A percentile compares a stretch with the other conserved stretches of the same genome.
Conservation (phyloP, 2,329 filamentous ascomycete species). For the Torrubiella hemipterigena region DNA sequence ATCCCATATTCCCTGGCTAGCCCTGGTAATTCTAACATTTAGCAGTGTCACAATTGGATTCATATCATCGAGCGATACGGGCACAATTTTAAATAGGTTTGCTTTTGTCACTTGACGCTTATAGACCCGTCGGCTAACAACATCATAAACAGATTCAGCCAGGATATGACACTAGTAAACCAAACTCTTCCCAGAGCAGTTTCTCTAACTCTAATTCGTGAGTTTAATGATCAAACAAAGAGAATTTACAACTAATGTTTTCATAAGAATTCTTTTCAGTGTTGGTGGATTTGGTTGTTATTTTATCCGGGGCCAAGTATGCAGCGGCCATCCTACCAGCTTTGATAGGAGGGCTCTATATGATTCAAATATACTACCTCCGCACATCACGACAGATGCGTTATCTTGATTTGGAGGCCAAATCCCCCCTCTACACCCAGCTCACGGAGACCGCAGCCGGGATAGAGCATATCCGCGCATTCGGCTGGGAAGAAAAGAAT, state of each 20-base stretch:
- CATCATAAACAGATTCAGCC: background rate
- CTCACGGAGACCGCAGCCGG: background rate
- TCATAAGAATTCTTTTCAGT: conserved; percentile 1
- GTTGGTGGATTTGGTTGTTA: conserved; percentile 9
- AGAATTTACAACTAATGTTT: no score
- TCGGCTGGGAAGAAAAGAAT: background rate
- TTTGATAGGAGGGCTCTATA: conserved; percentile 6
- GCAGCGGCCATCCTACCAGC: conserved; percentile 15
- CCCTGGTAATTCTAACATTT: background rate
- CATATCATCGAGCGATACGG: background rate
- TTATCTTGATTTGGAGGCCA: background rate
- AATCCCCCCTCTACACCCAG: background rate
- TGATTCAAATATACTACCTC: background rate
- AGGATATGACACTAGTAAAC: background rate
- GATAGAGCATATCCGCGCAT: background rate
- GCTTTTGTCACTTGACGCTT: no score
- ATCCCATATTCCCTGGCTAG: background rate
- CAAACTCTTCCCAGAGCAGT: background rate
- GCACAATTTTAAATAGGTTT: background rate
- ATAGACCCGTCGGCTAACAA: no score
- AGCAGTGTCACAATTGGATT: background rate
- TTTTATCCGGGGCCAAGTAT: conserved; percentile 15
- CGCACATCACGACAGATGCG: background rate
- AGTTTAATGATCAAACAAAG: no score
- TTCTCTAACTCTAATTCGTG: no score